Base-by-base conservation (phyloP, 2,329 filamentous ascomycete genomes). In the Penicillium sp. region DNA sequence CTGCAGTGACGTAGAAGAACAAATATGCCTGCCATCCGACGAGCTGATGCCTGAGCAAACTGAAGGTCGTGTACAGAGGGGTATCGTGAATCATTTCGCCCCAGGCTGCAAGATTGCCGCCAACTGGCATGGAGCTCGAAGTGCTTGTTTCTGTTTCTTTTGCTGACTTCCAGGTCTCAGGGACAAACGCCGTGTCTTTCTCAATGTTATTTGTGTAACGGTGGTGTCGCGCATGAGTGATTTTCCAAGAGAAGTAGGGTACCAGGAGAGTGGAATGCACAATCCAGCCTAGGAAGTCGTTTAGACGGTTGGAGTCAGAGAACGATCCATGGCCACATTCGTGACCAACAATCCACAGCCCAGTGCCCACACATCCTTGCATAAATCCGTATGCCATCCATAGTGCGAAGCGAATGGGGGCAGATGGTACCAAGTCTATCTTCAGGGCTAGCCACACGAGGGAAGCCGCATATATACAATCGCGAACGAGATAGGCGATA, bases 211-310 rank as follows among this genome's bases (percentile, higher is more conserved):
- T 83, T 47, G 83, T 83, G 71, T 82, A 85, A 61, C 81, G 81
- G 74, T 90, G 87, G 71, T 90, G 87, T 54, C 85, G 80, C 58
- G 81, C 79, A 71, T 90, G 87, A 28, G 81, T 84, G 68, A 84
- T 85, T 73, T 87, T 85, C 86, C 87, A 90, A 43, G 82, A 84
- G 73, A 87, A 88, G 74, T 85, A 90, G 2, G 87, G 87, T 2
- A 87, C 85, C 60, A 87, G 70, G 45, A 89, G 77, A 56, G 80
- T 75, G 16, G 83, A 86, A 77, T 89, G 86, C 28, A 85, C 70
- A 48, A 81, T 66, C 76, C 84, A 87, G 58, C 87, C 87, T 55
- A 84, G 75, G 16, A 77, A 66, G 64, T 86, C 79, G 68, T 89
- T 89, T 59, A 88, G 66, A 14, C 14, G 23, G 18, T 16, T 28